Evolutionary conservation across 1,284 basidiomycete genomes (phyloP).

Genomic region (Trichosporon inkin): DNA sequence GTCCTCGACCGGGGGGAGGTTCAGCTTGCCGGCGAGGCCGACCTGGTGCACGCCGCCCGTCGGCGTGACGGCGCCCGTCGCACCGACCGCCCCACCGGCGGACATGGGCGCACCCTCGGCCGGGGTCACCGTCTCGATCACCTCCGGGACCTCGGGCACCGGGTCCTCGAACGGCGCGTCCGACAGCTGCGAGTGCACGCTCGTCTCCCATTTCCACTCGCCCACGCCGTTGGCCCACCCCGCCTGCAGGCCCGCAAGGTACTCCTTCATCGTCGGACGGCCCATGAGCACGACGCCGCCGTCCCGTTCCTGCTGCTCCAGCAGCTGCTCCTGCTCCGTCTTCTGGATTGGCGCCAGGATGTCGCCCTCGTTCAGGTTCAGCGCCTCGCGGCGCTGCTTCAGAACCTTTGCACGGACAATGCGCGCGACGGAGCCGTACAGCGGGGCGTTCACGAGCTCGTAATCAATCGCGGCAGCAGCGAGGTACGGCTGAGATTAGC

Average conservation of each 20-base stretch:
- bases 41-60: conserved; percentile 26
- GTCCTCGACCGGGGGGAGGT: conserved; percentile 22
- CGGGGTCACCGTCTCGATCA: not conserved
- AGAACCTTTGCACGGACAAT: conserved; percentile 58
- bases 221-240: conserved; percentile 79
- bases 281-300: conserved; percentile 87
- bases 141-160: conserved; percentile 24
- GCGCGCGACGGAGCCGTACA: conserved; percentile 72
- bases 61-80: conserved; percentile 10
- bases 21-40: conserved; percentile 13
- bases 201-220: conserved; percentile 65
- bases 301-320: conserved; percentile 65
- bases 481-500: conserved; percentile 68
- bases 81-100: conserved; percentile 22
- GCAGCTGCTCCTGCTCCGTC: conserved; percentile 39
- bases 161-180: conserved; percentile 56
- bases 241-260: conserved; percentile 74
- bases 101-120: not conserved
- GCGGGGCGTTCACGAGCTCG: conserved; percentile 72
- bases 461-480: conserved; percentile 93
- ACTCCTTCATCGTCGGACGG: conserved; percentile 89
- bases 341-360: conserved; percentile 61
- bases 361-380: conserved; percentile 59
- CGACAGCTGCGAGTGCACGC: conserved; percentile 72
- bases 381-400: conserved; percentile 49